Percentiles rank a stretch among this genome's conserved stretches.
Evolutionary conservation across 2,329 filamentous ascomycete genomes (phyloP).

Genomic region (Sclerotinia nivalis): DNA sequence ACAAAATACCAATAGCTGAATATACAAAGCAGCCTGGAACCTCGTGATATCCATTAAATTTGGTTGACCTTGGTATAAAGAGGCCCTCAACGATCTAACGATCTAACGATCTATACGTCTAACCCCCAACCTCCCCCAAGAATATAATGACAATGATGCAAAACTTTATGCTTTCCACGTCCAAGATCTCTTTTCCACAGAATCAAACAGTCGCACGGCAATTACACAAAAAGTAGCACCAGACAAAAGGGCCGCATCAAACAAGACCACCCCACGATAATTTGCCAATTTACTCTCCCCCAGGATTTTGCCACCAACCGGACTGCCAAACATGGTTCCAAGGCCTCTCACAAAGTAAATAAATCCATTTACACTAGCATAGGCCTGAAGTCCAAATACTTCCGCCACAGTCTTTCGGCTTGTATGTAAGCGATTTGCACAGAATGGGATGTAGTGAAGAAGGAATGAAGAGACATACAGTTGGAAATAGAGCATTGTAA

Average conservation of each 20-base stretch:
- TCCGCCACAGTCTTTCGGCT: conserved; percentile 45
- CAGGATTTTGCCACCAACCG: conserved; percentile 47
- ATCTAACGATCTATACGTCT: neutral
- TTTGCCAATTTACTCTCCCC: conserved; percentile 41
- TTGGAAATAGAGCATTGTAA: conserved; percentile 50
- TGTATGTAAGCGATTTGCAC: conserved; percentile 12
- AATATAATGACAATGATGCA: neutral
- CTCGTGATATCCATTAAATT: neutral
- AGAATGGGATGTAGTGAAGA: neutral
- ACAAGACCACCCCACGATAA: conserved; percentile 45
- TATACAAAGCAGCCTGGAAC: too few species aligned
- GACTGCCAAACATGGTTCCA: conserved; percentile 49
- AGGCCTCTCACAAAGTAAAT: conserved; percentile 49
- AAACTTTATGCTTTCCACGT: conserved; percentile 43
- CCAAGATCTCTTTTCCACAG: conserved; percentile 44
- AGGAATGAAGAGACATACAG: conserved; percentile 30
- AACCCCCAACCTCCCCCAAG: neutral
- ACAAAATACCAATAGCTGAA: neutral
- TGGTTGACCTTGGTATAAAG: neutral
- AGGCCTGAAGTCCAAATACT: conserved; percentile 50
- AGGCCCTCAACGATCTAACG: too few species aligned
- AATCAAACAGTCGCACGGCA: conserved; percentile 47
- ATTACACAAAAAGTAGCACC: conserved; percentile 45
- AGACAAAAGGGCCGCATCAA: conserved; percentile 43
- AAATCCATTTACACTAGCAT: conserved; percentile 51